A percentile compares a stretch with the other conserved stretches of the same genome.
These are phyloP conservation scores for Gossypium sturtianum DNA, from an alignment of 345 rosid species.

Conservation along the genomic window DNA sequence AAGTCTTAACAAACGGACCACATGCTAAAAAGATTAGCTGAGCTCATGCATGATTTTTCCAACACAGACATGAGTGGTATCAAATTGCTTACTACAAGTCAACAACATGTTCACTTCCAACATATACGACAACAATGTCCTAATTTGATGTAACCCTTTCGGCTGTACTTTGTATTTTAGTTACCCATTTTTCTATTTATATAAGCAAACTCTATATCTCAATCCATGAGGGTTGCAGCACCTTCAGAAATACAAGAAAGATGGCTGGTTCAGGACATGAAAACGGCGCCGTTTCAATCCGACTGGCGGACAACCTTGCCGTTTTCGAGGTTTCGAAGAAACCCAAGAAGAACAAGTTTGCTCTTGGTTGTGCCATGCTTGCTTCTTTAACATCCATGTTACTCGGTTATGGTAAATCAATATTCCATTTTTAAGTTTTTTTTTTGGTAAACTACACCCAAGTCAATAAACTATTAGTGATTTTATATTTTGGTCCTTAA, in stretches of 20 bases:
- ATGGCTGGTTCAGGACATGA: slow-evolving; percentile 11
- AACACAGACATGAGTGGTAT: background rate
- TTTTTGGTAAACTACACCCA: background rate
- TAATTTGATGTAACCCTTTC: too few species aligned
- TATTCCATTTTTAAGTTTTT: background rate
- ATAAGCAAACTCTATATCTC: background rate
- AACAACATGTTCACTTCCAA: too few species aligned
- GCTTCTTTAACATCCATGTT: slow-evolving; percentile 66
- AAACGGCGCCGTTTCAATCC: background rate
- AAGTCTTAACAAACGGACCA: background rate
- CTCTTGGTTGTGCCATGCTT: slow-evolving; percentile 46
- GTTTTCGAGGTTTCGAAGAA: slow-evolving; percentile 40
- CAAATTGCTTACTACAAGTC: background rate
- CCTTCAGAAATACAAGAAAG: background rate
- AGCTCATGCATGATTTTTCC: background rate
- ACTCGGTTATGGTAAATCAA: slow-evolving; percentile 54
- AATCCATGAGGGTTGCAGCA: background rate
- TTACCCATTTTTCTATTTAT: too few species aligned
- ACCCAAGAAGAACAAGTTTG: slow-evolving; percentile 46
- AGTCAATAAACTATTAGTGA: too few species aligned
- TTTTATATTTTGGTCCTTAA: too few species aligned
- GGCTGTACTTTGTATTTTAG: too few species aligned
- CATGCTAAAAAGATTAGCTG: background rate
- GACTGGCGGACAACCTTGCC: background rate
- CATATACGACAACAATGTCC: too few species aligned